These are phyloP conservation scores for Mayamaea pseudoterrestris DNA, from an alignment of 108 stramenopile genomes.

Conservation along the genomic window DNA sequence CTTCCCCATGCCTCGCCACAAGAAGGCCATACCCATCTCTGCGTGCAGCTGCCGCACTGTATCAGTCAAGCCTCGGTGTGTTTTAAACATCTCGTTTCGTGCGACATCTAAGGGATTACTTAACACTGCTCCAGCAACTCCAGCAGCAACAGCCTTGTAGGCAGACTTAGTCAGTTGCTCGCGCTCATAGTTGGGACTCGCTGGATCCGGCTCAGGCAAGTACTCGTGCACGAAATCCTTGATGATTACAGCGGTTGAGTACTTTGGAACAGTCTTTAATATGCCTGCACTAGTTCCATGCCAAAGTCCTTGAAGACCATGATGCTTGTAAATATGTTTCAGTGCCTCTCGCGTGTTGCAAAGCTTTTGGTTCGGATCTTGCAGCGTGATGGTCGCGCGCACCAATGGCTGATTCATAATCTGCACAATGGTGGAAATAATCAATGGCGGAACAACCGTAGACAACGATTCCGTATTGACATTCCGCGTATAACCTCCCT, in stretches of 20 bases:
- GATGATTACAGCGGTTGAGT: slow-evolving; percentile 84
- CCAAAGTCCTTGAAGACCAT: slow-evolving; percentile 76
- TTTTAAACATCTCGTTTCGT: slow-evolving; percentile 99
- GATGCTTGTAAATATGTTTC: slow-evolving; percentile 48
- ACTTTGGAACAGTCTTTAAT: slow-evolving; percentile 98
- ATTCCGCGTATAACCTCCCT: slow-evolving; percentile 4
- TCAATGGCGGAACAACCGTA: slow-evolving; percentile 72
- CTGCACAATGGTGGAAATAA: slow-evolving; percentile 78
- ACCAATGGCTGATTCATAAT: slow-evolving; percentile 92
- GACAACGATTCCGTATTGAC: slow-evolving; percentile 14
- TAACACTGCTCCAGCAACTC: slow-evolving; percentile 90
- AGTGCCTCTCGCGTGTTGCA: neutral
- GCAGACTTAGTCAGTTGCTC: slow-evolving; percentile 76
- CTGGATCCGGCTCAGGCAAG: slow-evolving; percentile 43
- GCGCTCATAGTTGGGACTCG: slow-evolving; percentile 37
- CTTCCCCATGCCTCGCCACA: slow-evolving; percentile 80
- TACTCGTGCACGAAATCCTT: slow-evolving; percentile 74
- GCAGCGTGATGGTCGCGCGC: slow-evolving; percentile 81
- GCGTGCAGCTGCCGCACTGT: slow-evolving; percentile 35
- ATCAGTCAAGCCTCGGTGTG: slow-evolving; percentile 53
- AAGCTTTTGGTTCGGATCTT: slow-evolving; percentile 53
- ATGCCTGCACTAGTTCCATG: slow-evolving; percentile 90
- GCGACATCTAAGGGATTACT: slow-evolving; percentile 97
- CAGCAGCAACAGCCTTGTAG: slow-evolving; percentile 78
- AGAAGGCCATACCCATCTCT: slow-evolving; percentile 48